Evolutionary conservation across 805 yeast genomes (phyloP).

Genomic region (Yamadazyma scolyti): DNA sequence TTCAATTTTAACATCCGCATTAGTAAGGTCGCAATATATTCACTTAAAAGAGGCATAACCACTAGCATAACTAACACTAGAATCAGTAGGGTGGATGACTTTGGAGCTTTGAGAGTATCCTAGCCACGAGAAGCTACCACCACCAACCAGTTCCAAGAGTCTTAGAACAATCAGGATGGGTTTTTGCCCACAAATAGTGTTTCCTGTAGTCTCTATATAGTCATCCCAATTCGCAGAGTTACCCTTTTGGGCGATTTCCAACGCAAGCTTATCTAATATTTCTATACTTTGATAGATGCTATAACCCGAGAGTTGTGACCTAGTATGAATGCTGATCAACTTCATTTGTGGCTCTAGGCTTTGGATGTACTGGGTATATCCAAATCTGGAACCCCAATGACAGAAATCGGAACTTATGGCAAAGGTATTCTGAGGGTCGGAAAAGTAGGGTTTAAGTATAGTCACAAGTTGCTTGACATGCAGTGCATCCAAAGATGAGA

Average conservation of each 20-base stretch:
- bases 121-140: constrained; percentile 56
- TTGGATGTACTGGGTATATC: constrained; percentile 36
- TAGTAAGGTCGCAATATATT: too few species aligned
- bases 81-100: constrained; percentile 48
- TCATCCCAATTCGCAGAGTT: constrained; percentile 56
- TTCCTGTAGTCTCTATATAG: constrained; percentile 68
- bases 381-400: constrained; percentile 71
- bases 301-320: constrained; percentile 14
- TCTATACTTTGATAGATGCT: constrained; percentile 75
- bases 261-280: constrained; percentile 64
- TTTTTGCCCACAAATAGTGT: constrained; percentile 91
- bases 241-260: constrained; percentile 57
- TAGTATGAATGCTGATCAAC: background rate
- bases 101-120: constrained; percentile 75
- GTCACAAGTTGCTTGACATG: constrained; percentile 45
- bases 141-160: constrained; percentile 38
- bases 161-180: constrained; percentile 68
- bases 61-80: constrained; percentile 90
- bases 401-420: constrained; percentile 89
- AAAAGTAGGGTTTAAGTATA: constrained; percentile 50
- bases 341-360: too few species aligned
- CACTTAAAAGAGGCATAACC: constrained; percentile 45
- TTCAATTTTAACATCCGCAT: too few species aligned
- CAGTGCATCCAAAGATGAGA: constrained; percentile 55
- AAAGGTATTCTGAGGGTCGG: constrained; percentile 58